phyloP scores from a whole-genome alignment of 768 basidiomycete genomes.

The Pisolithus orientalis region DNA sequence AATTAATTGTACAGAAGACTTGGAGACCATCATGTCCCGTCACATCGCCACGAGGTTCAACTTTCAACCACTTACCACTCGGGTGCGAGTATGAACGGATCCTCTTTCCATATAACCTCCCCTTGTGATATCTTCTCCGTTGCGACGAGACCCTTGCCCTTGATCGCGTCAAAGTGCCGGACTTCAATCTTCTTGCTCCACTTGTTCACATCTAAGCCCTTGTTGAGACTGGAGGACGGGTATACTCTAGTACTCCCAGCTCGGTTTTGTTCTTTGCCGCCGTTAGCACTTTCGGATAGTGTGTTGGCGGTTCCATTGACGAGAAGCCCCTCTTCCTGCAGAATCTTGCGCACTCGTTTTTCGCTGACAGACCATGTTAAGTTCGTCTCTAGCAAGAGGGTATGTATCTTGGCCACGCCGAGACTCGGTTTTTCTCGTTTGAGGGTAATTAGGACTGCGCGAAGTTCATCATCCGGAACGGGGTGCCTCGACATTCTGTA shows the following conservation, averaged over 20 bases:
- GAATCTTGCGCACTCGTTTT: constrained; percentile 68
- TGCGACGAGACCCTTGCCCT: constrained; percentile 83
- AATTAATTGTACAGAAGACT: not conserved
- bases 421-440: constrained; percentile 53
- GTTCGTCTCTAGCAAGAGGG: constrained; percentile 49
- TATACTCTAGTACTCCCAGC: constrained; percentile 24
- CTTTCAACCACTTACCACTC: constrained; percentile 52
- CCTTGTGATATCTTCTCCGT: constrained; percentile 59
- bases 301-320: constrained; percentile 12
- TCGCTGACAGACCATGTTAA: constrained; percentile 79
- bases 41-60: not conserved
- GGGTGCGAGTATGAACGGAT: constrained; percentile 76
- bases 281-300: constrained; percentile 1
- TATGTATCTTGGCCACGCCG: constrained; percentile 69
- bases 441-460: constrained; percentile 45
- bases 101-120: constrained; percentile 80
- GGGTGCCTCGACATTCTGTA: not conserved
- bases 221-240: constrained; percentile 61
- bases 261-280: not conserved
- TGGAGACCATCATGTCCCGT: too few relatives aligned
- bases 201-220: constrained; percentile 51
- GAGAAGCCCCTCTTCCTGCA: constrained; percentile 51
- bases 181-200: constrained; percentile 65
- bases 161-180: constrained; percentile 57
- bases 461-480: constrained; percentile 53